Conservation (phyloP, 2,329 filamentous ascomycete genomes). For the Domatiomyces globalis region DNA sequence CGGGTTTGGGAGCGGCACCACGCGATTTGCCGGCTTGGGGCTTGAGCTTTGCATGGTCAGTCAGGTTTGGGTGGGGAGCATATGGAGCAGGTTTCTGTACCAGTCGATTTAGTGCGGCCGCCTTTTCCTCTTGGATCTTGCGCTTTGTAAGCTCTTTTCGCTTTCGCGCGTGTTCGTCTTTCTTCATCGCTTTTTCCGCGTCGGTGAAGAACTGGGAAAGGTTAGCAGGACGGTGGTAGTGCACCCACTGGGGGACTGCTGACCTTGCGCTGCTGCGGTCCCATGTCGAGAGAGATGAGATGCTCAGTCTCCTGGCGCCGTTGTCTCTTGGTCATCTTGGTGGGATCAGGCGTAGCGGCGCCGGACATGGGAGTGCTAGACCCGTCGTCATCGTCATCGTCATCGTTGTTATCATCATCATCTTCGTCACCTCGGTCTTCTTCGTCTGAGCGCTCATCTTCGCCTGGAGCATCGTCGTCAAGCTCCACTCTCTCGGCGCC, state of each 20-base stretch:
- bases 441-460: slow-evolving; percentile 25
- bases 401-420: slow-evolving; percentile 27
- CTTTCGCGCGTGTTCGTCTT: slow-evolving; percentile 59
- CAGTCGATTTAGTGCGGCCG: slow-evolving; percentile 23
- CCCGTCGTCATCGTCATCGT: slow-evolving; percentile 31
- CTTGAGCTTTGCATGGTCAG: slow-evolving; percentile 30
- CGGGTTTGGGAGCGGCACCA: slow-evolving; percentile 34
- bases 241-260: slow-evolving; percentile 35
- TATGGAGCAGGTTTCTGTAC: slow-evolving; percentile 1
- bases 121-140: slow-evolving; percentile 66
- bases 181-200: slow-evolving; percentile 58
- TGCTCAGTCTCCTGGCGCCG: slow-evolving; percentile 36
- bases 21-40: slow-evolving; percentile 50
- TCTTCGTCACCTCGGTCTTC: slow-evolving; percentile 23
- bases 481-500: neutral
- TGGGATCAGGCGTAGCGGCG: slow-evolving; percentile 47
- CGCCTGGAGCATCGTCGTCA: slow-evolving; percentile 10
- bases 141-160: slow-evolving; percentile 63
- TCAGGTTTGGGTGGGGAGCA: neutral
- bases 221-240: slow-evolving; percentile 25
- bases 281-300: slow-evolving; percentile 42
- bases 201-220: slow-evolving; percentile 59
- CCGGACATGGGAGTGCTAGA: slow-evolving; percentile 32
- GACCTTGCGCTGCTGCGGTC: slow-evolving; percentile 16
- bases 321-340: slow-evolving; percentile 55